A percentile compares a stretch with the other conserved stretches of the same genome.
These are phyloP conservation scores for Talaromyces sp. DNA, from an alignment of 2,329 filamentous ascomycete genomes.

Conservation along the genomic window DNA sequence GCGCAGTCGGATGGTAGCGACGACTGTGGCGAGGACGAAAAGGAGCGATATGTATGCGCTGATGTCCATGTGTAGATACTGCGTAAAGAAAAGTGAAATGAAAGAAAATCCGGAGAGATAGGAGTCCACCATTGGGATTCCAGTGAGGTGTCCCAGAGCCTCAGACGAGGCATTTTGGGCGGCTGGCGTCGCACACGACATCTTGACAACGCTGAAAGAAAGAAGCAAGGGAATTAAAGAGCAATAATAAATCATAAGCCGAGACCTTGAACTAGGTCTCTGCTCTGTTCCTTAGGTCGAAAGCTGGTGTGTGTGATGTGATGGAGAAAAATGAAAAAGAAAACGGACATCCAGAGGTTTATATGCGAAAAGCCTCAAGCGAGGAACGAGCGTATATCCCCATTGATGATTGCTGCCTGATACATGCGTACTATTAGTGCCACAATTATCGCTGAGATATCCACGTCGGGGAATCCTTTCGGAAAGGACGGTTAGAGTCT, in stretches of 20 bases:
- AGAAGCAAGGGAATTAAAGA: neutral
- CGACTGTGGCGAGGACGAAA: constrained; percentile 46
- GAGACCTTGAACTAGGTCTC: neutral
- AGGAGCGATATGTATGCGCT: constrained; percentile 56
- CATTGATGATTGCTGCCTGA: constrained; percentile 1
- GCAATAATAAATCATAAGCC: neutral
- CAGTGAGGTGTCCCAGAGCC: neutral
- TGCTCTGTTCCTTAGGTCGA: neutral
- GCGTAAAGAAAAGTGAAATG: constrained; percentile 36
- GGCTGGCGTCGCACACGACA: constrained; percentile 1
- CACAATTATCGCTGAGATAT: neutral
- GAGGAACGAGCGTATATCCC: neutral
- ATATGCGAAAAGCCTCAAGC: neutral
- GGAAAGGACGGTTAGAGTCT: neutral
- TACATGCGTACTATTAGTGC: too few species aligned
- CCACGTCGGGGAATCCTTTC: neutral
- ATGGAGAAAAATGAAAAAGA: neutral
- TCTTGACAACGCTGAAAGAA: neutral
- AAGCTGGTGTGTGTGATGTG: neutral
- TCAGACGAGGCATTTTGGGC: constrained; percentile 4
- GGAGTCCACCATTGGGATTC: constrained; percentile 3
- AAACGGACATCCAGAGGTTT: neutral
- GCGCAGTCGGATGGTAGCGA: constrained; percentile 52
- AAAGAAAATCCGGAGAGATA: constrained; percentile 9
- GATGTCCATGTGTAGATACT: constrained; percentile 10